Evolutionary conservation across 768 basidiomycete genomes (phyloP).

Genomic region (Dendrothele bispora): DNA sequence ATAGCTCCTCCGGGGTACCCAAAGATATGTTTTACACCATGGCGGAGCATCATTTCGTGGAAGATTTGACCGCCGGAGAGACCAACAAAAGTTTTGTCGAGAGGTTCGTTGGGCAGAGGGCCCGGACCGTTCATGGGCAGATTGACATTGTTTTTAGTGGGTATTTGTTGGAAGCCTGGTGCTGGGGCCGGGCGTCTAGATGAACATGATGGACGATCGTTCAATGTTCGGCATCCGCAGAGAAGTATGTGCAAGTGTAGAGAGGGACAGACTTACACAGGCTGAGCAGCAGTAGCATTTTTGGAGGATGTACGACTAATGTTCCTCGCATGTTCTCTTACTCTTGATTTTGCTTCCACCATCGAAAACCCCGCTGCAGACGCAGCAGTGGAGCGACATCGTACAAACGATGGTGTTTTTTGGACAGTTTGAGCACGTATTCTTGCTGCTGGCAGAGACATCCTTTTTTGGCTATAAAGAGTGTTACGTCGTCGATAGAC

Average conservation of each 20-base stretch:
- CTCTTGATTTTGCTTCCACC: conserved; percentile 79
- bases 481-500: conserved; percentile 4
- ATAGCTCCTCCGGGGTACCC: conserved; percentile 99
- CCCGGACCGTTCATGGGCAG: conserved; percentile 32
- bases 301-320: conserved; percentile 67
- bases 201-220: conserved; percentile 5
- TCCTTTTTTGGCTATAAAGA: conserved; percentile 26
- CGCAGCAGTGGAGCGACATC: conserved; percentile 52
- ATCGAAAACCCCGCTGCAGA: conserved; percentile 42
- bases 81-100: conserved; percentile 89
- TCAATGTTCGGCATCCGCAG: too few species aligned
- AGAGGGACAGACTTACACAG: conserved; percentile 48
- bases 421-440: conserved; percentile 42
- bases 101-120: conserved; percentile 42
- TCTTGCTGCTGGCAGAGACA: conserved; percentile 43
- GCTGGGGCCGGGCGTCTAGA: conserved; percentile 62
- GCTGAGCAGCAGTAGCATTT: conserved; percentile 60
- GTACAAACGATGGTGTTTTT: conserved; percentile 35
- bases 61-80: conserved; percentile 97
- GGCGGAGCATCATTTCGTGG: conserved; percentile 99
- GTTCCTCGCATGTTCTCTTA: conserved; percentile 73
- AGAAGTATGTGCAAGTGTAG: too few species aligned
- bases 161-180: conserved; percentile 54
- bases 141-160: conserved; percentile 37
- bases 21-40: conserved; percentile 94